Base-by-base conservation (phyloP, 2,329 filamentous ascomycete genomes). In the Exophiala viscosa region DNA sequence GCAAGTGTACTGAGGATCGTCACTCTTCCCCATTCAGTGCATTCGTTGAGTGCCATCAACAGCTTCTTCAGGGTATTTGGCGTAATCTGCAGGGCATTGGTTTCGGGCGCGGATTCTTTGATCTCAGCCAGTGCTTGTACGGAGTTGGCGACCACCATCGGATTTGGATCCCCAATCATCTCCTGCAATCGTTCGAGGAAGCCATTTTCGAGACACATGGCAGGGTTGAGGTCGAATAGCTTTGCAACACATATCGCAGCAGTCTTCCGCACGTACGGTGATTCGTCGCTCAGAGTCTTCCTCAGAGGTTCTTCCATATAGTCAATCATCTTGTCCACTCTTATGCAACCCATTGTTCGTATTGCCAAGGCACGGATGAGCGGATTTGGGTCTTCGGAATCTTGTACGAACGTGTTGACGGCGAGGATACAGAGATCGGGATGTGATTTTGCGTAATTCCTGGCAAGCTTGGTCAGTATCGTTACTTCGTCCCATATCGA, bases 391-490 rank as follows among this genome's bases (percentile, higher is more conserved):
- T 99, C 93, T 81, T 99, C 93, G 13, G 93, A 93, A 70, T 99
- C 93, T 79, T 99, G 93, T 5, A 97, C 93, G 67, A 99, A 99
- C 11, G 93, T 99, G 70, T 99, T 99, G 67, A 99, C 93, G 62
- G 93, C 93, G 63, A 99, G 84, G 73, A 99, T 99, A 71, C 93
- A 99, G 33, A 99, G 84, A 69, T 99, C 93, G 31, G 93, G 93
- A 73, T 99, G 93, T 61, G 92, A 96, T 78, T 99, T 99, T 65
- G 93, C 93, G 73, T 99, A 99, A 73, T 99, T 99, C 90, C 90
- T 96, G 60, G 28, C 15, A 13, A 20, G 23, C 23, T 28, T 9
- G 11, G 31, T 60, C 35, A 62, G 48, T 38, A 48, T 23, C 17
- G 18, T 17, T 13, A 10, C 14, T 20, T 10, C 14, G 14, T 18